These are phyloP conservation scores for Penicillium malachiteum DNA, from an alignment of 495 filamentous ascomycete species.

Conservation along the genomic window DNA sequence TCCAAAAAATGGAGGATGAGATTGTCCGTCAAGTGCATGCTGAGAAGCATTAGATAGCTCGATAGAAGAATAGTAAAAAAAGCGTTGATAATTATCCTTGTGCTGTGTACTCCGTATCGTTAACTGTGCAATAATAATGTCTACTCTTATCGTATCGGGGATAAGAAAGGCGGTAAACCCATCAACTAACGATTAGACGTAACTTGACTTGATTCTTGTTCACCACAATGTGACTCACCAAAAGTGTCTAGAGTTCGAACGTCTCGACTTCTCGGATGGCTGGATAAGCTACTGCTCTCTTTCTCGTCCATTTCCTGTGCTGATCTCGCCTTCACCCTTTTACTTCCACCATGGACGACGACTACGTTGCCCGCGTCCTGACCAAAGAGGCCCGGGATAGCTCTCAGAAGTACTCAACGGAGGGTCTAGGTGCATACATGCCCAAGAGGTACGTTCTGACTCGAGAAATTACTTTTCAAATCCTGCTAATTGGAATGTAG, in stretches of 20 bases:
- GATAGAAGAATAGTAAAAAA: too few relatives aligned
- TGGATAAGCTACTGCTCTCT: neutral
- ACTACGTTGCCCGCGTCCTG: constrained; percentile 71
- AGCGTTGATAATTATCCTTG: too few relatives aligned
- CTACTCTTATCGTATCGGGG: too few relatives aligned
- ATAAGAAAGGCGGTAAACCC: too few relatives aligned
- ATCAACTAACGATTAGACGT: too few relatives aligned
- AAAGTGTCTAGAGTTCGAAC: too few relatives aligned
- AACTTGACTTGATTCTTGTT: too few relatives aligned
- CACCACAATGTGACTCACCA: too few relatives aligned
- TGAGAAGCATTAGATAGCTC: neutral
- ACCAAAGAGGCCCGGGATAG: constrained; percentile 69
- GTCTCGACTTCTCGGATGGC: too few relatives aligned
- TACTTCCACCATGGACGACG: constrained; percentile 55
- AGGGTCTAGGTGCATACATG: constrained; percentile 70
- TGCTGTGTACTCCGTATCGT: too few relatives aligned
- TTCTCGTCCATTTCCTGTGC: neutral
- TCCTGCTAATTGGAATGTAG: constrained; percentile 8
- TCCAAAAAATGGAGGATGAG: constrained; percentile 73
- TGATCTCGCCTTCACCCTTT: neutral
- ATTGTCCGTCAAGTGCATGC: constrained; percentile 44
- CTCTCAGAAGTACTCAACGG: constrained; percentile 68
- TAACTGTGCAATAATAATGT: too few relatives aligned
- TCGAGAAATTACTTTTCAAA: neutral
- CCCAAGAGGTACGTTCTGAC: constrained; percentile 59